Base-by-base conservation (phyloP, 139 green algal species). In the Chlamydomonas applanata region DNA sequence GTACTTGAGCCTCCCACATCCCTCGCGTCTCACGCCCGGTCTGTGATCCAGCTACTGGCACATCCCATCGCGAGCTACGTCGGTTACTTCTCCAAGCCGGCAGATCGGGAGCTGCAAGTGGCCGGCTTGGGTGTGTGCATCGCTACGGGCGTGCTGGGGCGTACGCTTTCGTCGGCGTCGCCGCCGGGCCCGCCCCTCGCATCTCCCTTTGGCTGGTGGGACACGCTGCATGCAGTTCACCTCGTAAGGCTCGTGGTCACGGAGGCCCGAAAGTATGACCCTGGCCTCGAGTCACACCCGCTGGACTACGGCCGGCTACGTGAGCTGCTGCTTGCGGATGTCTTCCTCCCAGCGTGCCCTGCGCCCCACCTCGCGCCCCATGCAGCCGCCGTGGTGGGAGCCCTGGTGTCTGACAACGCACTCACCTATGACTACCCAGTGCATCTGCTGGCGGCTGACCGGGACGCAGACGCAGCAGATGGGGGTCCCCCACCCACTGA, bases 1-100 rank as follows among this genome's bases (percentile, higher is more conserved):
- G 30, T 71, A 11, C 35, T 75, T 57, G 65, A 71, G 75, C 68
- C 67, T 36, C 75, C 75, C 3, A 33, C 44, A 27, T 72, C 27
- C 30, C n/a, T 72, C 40, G 65, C 57, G 30, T 67, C 68, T 0
- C 54, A 33, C 24, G 75, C 20, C 3, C 40, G 49, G 4, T 67
- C 59, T 14, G 32, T 30, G 2, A 61, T 80, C 40, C 75, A 80
- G 68, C 22, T 57, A 1, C 27, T 75, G 57, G 75, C 67, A 29
- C 32, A 54, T 20, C 74, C 40, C n/a, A 2, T 27, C 1, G 30
- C 75, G 9, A 40, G n/a, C 24, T 66, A 66, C 59, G 25, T 66
- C n/a, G 59, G 59, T 25, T 66, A 40, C 59, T 66, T 40, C 35
- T 4, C n/a, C 59, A 66, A 66, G 59, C n/a, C 30, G n/a, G 9